Evolutionary conservation across 2,329 filamentous ascomycete genomes (phyloP).

Genomic region (Lojkania enalia): DNA sequence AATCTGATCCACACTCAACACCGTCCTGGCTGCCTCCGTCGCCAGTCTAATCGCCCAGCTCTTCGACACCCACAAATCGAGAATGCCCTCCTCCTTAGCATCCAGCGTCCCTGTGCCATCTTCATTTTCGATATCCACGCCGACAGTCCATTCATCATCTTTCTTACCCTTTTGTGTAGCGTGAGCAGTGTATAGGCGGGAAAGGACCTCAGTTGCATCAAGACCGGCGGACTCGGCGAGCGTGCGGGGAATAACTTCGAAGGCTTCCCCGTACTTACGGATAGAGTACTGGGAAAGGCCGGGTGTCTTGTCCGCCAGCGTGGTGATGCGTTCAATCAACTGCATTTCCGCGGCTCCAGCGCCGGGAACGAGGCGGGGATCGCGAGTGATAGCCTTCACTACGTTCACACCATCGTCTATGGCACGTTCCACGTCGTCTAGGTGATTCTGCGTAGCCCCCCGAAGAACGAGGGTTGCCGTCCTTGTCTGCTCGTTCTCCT

Average conservation of each 20-base stretch:
- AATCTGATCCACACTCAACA: constrained; percentile 97
- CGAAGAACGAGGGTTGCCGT: constrained; percentile 93
- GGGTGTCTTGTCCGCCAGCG: constrained; percentile 87
- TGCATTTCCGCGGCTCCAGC: constrained; percentile 94
- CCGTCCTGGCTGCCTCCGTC: constrained; percentile 89
- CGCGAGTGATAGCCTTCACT: constrained; percentile 96
- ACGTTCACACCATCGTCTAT: constrained; percentile 98
- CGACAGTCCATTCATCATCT: constrained; percentile 81
- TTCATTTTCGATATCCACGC: constrained; percentile 91
- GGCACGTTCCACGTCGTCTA: constrained; percentile 94
- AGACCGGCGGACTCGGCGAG: constrained; percentile 93
- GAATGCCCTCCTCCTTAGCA: constrained; percentile 82
- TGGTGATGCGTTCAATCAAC: constrained; percentile 87
- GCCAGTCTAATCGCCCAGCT: constrained; percentile 97
- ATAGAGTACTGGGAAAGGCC: constrained; percentile 95
- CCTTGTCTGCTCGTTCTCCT: constrained; percentile 88
- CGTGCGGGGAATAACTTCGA: constrained; percentile 93
- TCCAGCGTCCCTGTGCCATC: constrained; percentile 81
- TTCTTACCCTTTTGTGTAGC: constrained; percentile 59
- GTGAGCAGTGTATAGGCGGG: constrained; percentile 89
- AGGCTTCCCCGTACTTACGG: constrained; percentile 95
- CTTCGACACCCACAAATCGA: constrained; percentile 91
- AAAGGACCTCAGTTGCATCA: constrained; percentile 95
- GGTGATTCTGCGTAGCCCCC: constrained; percentile 95
- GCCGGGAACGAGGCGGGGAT: constrained; percentile 86